Evolutionary conservation across 768 basidiomycete species (phyloP).

Genomic region (Phylloporus arenicola): DNA sequence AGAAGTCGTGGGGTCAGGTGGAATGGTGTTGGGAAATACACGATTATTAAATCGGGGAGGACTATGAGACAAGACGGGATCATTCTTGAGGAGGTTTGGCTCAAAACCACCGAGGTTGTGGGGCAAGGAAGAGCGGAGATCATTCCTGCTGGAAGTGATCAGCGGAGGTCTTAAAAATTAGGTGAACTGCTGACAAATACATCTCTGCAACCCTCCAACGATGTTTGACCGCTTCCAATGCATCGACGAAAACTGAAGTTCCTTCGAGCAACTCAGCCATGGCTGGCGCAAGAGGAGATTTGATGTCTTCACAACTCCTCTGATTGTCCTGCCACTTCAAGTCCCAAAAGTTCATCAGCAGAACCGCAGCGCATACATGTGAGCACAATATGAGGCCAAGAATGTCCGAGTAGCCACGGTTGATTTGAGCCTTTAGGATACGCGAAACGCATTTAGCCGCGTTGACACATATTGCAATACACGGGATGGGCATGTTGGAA

Average conservation of each 20-base stretch:
- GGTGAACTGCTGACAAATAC: slow-evolving; percentile 30
- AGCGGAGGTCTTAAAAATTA: slow-evolving; percentile 29
- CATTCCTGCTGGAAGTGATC: slow-evolving; percentile 24
- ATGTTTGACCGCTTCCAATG: slow-evolving; percentile 21
- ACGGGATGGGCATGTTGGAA: slow-evolving; percentile 39
- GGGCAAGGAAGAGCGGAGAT: slow-evolving; percentile 27
- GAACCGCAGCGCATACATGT: slow-evolving; percentile 46
- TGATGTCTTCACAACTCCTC: slow-evolving; percentile 24
- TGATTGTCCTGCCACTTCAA: slow-evolving; percentile 42
- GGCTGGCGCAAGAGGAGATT: slow-evolving; percentile 24
- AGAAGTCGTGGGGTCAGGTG: slow-evolving; percentile 12
- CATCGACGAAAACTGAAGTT: slow-evolving; percentile 25
- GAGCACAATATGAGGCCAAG: slow-evolving; percentile 42
- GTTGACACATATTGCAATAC: slow-evolving; percentile 52
- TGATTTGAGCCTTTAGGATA: slow-evolving; percentile 51
- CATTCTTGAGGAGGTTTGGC: slow-evolving; percentile 11
- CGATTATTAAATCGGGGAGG: slow-evolving; percentile 7
- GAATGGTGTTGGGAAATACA: slow-evolving; percentile 3
- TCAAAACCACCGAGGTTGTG: slow-evolving; percentile 21
- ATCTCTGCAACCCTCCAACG: slow-evolving; percentile 32
- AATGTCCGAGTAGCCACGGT: slow-evolving; percentile 40
- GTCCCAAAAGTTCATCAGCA: slow-evolving; percentile 58
- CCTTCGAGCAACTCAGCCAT: slow-evolving; percentile 31
- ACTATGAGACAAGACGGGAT: slow-evolving; percentile 3
- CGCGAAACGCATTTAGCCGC: slow-evolving; percentile 57